phyloP scores from a whole-genome alignment of 768 basidiomycete genomes.

The Grammothele lineata region DNA sequence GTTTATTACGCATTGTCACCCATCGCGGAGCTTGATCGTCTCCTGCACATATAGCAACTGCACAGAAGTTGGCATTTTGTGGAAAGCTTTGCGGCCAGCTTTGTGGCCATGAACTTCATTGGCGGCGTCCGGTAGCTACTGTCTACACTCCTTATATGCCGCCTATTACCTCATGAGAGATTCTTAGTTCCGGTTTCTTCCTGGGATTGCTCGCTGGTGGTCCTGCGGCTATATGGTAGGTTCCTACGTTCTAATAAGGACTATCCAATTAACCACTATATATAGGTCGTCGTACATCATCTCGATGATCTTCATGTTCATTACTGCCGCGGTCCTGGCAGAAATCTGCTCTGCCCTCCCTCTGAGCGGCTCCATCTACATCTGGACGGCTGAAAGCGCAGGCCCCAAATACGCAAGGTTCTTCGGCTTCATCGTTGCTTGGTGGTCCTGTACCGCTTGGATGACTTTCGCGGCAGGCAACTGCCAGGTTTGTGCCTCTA shows the following conservation, averaged over 20 bases:
- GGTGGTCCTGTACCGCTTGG: constrained; percentile 96
- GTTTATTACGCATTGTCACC: background rate
- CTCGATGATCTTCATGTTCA: constrained; percentile 82
- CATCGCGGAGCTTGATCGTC: no score
- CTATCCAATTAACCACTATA: background rate
- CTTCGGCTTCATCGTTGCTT: constrained; percentile 86
- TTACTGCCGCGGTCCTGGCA: constrained; percentile 82
- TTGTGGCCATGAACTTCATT: constrained; percentile 88
- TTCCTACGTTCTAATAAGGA: background rate
- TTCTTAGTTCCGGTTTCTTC: constrained; percentile 65
- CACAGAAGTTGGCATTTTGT: constrained; percentile 82
- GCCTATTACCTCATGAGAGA: constrained; percentile 7
- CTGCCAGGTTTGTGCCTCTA: constrained; percentile 57
- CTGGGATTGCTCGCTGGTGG: constrained; percentile 82
- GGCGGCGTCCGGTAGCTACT: constrained; percentile 68
- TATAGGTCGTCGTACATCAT: constrained; percentile 79
- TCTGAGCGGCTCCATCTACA: constrained; percentile 87
- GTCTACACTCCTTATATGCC: background rate
- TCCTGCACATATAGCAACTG: constrained; percentile 71
- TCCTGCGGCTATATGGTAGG: constrained; percentile 82
- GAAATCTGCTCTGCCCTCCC: constrained; percentile 90
- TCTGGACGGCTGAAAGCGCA: constrained; percentile 92
- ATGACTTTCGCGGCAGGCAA: constrained; percentile 90
- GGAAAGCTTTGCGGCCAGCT: constrained; percentile 86
- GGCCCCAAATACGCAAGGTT: constrained; percentile 84